Evolutionary conservation across 2,329 filamentous ascomycete species (phyloP).

Genomic region (Passalora sequoiae): DNA sequence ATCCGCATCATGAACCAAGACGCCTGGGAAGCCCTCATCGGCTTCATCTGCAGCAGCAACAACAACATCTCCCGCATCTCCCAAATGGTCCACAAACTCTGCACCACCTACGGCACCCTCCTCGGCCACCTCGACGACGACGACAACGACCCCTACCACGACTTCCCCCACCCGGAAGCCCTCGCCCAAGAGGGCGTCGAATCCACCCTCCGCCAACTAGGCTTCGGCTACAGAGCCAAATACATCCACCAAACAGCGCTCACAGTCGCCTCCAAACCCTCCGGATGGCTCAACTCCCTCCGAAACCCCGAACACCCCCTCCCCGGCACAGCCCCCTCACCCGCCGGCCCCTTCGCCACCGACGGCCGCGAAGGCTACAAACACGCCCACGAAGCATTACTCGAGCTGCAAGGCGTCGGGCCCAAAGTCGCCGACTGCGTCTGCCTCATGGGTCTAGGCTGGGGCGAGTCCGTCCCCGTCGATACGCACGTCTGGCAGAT

Average conservation of each 20-base stretch:
- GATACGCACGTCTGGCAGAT: slow-evolving; percentile 99
- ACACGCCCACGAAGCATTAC: slow-evolving; percentile 71
- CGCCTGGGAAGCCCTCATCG: slow-evolving; percentile 88
- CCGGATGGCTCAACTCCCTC: slow-evolving; percentile 70
- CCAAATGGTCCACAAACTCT: slow-evolving; percentile 94
- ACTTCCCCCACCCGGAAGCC: slow-evolving; percentile 73
- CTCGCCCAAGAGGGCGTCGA: slow-evolving; percentile 75
- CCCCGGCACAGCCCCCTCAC: slow-evolving; percentile 45
- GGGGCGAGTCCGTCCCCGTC: slow-evolving; percentile 90
- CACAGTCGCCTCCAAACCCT: slow-evolving; percentile 62
- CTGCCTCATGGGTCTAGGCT: slow-evolving; percentile 90
- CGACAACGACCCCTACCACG: slow-evolving; percentile 59
- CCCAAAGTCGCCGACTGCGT: slow-evolving; percentile 98
- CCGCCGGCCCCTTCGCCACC: slow-evolving; percentile 44
- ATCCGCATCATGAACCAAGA: slow-evolving; percentile 91
- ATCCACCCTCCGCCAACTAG: slow-evolving; percentile 69
- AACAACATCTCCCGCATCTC: slow-evolving; percentile 96
- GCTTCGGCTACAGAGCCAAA: slow-evolving; percentile 90
- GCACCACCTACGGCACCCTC: slow-evolving; percentile 73
- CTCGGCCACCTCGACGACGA: slow-evolving; percentile 60
- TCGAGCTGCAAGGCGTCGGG: slow-evolving; percentile 79
- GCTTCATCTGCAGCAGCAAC: slow-evolving; percentile 98
- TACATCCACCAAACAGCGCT: slow-evolving; percentile 84
- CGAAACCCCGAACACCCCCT: slow-evolving; percentile 69
- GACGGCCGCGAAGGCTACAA: slow-evolving; percentile 63